Evolutionary conservation across 306 rosid species (phyloP), one percentile per base, ranked within the genome.

Genomic region (Sicyos baderoa): DNA sequence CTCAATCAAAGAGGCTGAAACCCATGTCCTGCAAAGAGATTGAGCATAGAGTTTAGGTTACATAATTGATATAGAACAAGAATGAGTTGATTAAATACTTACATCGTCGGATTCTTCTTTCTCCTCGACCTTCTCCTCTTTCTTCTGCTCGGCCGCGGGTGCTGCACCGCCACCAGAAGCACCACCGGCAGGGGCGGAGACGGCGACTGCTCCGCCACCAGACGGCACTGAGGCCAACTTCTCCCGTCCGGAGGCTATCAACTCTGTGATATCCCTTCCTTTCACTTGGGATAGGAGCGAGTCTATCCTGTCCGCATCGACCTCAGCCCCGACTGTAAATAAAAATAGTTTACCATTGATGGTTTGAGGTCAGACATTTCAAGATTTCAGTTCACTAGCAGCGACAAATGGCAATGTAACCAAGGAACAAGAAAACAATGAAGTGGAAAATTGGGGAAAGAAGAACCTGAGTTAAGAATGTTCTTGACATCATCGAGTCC

Each of bases 381-480:
- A n/a, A 21, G 22, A 48, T 23, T 48, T 47, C 44, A 59, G 12
- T 17, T 60, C 22, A 14, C 2, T 25, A 12, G 40, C 44, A 25
- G 19, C 22, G 4, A 35, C 40, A 25, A n/a, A n/a, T n/a, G n/a
- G n/a, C n/a, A n/a, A n/a, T n/a, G n/a, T n/a, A n/a, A n/a, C n/a
- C n/a, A n/a, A n/a, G n/a, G n/a, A n/a, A n/a, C n/a, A n/a, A n/a
- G n/a, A n/a, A n/a, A n/a, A n/a, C n/a, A n/a, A n/a, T n/a, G n/a
- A n/a, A n/a, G n/a, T n/a, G n/a, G n/a, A n/a, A n/a, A n/a, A n/a
- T n/a, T n/a, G n/a, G n/a, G n/a, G 13, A 9, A 25, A 29, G 13
- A 56, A 23, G 9, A 27, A 73, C 76, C 76, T 73, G 76, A 75
- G 50, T 70, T 77, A 27, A 86, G 82, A 21, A 86, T 86, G 10